Conservation (phyloP, 148 eudicot species). For the Spergularia marina region DNA sequence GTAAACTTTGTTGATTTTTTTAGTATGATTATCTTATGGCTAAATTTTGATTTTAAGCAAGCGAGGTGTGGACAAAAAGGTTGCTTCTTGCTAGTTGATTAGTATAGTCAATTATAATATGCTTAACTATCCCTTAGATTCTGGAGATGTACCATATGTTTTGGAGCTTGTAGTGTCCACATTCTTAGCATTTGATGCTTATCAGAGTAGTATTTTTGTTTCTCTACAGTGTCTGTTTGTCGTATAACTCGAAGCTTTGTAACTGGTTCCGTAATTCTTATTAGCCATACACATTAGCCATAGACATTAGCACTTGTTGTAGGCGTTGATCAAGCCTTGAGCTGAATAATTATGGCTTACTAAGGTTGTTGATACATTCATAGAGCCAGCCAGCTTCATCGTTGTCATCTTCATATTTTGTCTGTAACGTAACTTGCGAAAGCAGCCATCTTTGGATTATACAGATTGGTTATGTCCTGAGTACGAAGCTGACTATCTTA, state of each 20-base stretch:
- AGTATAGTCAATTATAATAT: neutral
- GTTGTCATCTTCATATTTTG: neutral
- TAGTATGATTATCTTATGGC: neutral
- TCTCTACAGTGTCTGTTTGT: neutral
- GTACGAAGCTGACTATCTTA: neutral
- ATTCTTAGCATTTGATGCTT: neutral
- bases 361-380: neutral
- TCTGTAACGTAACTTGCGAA: neutral
- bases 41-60: neutral
- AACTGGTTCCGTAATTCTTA: neutral
- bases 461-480: neutral
- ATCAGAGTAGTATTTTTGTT: neutral
- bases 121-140: neutral
- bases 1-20: neutral
- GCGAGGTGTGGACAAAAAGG: neutral
- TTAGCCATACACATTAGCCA: neutral
- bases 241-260: neutral
- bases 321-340: conserved; percentile 1
- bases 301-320: neutral
- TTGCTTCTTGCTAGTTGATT: neutral
- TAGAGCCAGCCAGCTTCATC: neutral
- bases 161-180: neutral
- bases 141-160: conserved; percentile 4
- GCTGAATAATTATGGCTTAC: conserved; percentile 2
- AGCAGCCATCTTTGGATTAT: neutral